These are phyloP conservation scores for Candida labiduridarum DNA, from an alignment of 1,139 yeast genomes.

Conservation along the genomic window DNA sequence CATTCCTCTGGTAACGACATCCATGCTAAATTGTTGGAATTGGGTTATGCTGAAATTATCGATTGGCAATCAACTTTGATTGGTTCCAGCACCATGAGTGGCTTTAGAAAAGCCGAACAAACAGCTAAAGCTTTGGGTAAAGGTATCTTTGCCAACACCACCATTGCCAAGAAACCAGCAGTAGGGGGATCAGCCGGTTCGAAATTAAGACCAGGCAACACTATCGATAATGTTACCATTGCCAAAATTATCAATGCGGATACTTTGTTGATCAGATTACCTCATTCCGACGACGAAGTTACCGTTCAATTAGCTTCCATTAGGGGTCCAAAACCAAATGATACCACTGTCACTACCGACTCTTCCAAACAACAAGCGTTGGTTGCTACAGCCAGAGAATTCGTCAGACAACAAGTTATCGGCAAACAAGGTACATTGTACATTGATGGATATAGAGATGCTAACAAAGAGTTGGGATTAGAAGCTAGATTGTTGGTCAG, in stretches of 20 bases:
- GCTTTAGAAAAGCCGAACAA: slow-evolving; percentile 66
- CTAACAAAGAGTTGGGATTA: slow-evolving; percentile 55
- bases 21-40: slow-evolving; percentile 64
- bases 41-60: slow-evolving; percentile 73
- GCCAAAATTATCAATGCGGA: slow-evolving; percentile 70
- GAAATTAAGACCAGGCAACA: slow-evolving; percentile 45
- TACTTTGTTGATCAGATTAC: slow-evolving; percentile 56
- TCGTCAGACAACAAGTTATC: slow-evolving; percentile 64
- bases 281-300: slow-evolving; percentile 48
- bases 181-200: slow-evolving; percentile 21
- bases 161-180: slow-evolving; percentile 21
- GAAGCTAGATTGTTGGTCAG: slow-evolving; percentile 71
- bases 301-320: slow-evolving; percentile 76
- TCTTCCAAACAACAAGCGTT: slow-evolving; percentile 46
- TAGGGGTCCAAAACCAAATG: slow-evolving; percentile 70
- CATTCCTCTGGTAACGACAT: slow-evolving; percentile 75
- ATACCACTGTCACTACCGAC: slow-evolving; percentile 51
- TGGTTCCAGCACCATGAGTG: slow-evolving; percentile 66
- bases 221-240: slow-evolving; percentile 55
- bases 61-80: slow-evolving; percentile 83
- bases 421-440: slow-evolving; percentile 66
- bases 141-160: slow-evolving; percentile 59
- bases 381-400: slow-evolving; percentile 70
- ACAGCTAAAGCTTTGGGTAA: slow-evolving; percentile 63
- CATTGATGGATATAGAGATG: slow-evolving; percentile 69